Evolutionary conservation across 805 yeast species (phyloP), one percentile per base, ranked within the genome.

Genomic region (Ogataea naganishii): DNA sequence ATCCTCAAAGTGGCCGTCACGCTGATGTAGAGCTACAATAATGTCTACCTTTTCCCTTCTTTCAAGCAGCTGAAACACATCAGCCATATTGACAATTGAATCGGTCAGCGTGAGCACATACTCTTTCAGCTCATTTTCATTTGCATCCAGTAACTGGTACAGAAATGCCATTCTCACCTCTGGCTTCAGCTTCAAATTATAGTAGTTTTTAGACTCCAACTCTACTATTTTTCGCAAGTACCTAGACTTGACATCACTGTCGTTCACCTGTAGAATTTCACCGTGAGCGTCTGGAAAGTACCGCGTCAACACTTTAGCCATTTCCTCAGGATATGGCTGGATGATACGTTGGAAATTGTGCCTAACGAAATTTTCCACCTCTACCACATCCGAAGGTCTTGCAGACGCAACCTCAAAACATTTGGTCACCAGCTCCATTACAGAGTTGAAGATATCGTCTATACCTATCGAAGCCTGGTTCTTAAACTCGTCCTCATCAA

Each of bases 281-380:
- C 34, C 27, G 40, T 71, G 72, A 21, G 73, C 35, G 1, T 39
- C 34, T 1, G 71, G 70, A 28, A 53, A 44, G 38, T 58, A 49
- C 11, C 41, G 42, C 10, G 58, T 44, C 8, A 74, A 47, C 5
- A 65, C 33, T 3, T 29, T 32, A 4, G 64, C 63, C 44, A 71
- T 52, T 7, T 48, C 53, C 1, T 31, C 35, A 1, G 60, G 44
- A 36, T 67, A 63, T 4, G 49, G 44, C 3, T 30, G 23, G 9
- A 49, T 41, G 26, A 55, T 46, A 2, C 45, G 27, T 5, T 33
- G 44, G 34, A 61, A 62, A 27, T 64, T 41, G 2, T 36, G 35
- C 12, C 24, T 32, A 4, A 62, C 31, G n/a, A 50, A 41, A 5
- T 35, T 30, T 16, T 51, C 51, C 13, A 60, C 38, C 15, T 47